phyloP scores from a whole-genome alignment of 352 stramenopile genomes.

The Thraustochytrium sp. region DNA sequence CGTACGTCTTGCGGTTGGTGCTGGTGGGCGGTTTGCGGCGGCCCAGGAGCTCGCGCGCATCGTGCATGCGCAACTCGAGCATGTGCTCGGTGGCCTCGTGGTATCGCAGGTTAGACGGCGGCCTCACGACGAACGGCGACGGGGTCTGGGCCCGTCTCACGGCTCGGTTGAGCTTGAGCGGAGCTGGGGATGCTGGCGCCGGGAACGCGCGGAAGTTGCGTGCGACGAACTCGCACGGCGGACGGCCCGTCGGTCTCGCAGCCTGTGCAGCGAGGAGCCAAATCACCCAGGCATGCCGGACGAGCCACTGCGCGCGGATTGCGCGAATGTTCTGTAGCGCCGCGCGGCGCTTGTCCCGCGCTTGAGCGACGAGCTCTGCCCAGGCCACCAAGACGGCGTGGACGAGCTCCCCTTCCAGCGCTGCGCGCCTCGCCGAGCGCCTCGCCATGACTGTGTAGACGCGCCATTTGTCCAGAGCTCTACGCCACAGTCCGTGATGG shows the following conservation, averaged over 20 bases:
- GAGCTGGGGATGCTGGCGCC: too few species aligned
- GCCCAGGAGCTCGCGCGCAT: neutral
- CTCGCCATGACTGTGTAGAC: too few species aligned
- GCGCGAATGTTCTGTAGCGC: neutral
- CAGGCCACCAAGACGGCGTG: too few species aligned
- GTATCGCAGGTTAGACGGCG: neutral
- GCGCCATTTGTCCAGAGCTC: too few species aligned
- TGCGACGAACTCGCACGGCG: neutral
- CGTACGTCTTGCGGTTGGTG: neutral
- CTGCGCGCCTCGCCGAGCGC: too few species aligned
- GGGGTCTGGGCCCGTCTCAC: neutral
- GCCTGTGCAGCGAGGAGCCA: neutral
- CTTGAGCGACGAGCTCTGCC: too few species aligned
- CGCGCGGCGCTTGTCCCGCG: too few species aligned
- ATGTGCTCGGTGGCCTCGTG: neutral
- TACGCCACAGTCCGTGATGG: too few species aligned
- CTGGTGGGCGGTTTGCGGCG: neutral
- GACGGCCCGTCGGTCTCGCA: neutral
- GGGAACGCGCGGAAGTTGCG: neutral
- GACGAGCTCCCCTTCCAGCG: too few species aligned
- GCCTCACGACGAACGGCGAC: neutral
- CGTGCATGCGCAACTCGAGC: neutral
- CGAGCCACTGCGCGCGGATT: neutral
- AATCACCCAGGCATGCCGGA: too few species aligned
- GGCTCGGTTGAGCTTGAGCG: too few species aligned